Conservation (phyloP, 2,329 filamentous ascomycete species). For the Sporothrix globosa region DNA sequence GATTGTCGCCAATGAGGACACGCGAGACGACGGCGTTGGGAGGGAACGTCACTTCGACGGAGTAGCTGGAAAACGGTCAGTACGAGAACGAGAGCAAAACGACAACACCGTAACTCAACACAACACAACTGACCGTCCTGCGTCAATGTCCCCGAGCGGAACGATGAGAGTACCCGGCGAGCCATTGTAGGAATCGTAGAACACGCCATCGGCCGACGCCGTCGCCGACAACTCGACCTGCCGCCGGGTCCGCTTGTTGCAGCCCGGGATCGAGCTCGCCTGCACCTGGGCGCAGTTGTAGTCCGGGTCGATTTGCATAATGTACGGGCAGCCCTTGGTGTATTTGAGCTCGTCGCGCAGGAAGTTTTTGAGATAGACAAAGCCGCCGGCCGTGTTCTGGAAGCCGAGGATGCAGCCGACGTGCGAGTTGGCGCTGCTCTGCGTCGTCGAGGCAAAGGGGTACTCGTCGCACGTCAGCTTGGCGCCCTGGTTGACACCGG, state of each 20-base stretch:
- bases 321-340: background rate
- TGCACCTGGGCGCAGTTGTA: background rate
- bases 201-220: background rate
- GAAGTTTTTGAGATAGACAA: background rate
- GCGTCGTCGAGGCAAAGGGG: conserved; percentile 15
- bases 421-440: conserved; percentile 7
- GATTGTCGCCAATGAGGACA: background rate
- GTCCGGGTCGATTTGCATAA: background rate
- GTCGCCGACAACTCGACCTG: background rate
- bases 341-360: background rate
- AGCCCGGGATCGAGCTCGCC: conserved; percentile 1
- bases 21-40: background rate
- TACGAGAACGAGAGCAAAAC: background rate
- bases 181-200: background rate
- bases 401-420: conserved; percentile 22
- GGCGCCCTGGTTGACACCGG: background rate
- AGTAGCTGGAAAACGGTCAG: background rate
- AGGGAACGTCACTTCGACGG: background rate
- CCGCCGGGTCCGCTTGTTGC: background rate
- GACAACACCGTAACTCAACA: background rate
- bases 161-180: background rate
- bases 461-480: conserved; percentile 21
- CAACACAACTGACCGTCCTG: background rate
- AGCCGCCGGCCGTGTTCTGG: conserved; percentile 24
- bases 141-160: background rate